Conservation (phyloP, 257 asterid genomes). For the Solanum pinnatisectum region DNA sequence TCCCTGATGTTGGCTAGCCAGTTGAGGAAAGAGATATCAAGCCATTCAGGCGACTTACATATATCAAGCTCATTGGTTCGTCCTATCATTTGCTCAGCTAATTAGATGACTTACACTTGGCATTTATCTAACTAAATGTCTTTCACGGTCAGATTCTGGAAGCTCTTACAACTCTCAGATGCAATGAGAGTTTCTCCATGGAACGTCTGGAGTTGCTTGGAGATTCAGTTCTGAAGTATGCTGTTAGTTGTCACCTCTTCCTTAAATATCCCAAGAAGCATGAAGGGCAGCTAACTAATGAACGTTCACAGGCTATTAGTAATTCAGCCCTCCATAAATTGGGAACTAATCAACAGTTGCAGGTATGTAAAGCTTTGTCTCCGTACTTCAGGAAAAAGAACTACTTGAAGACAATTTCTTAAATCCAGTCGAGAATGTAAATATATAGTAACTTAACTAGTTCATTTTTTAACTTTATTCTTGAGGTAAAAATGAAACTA, state of each 20-base stretch:
- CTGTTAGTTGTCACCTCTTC: constrained; percentile 66
- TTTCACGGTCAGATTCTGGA: constrained; percentile 59
- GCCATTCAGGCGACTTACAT: constrained; percentile 24
- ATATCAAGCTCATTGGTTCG: constrained; percentile 72
- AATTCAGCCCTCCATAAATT: constrained; percentile 62
- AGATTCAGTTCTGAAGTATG: constrained; percentile 80
- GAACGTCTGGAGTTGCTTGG: constrained; percentile 94
- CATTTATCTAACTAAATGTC: constrained; percentile 2
- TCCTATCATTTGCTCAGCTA: not conserved
- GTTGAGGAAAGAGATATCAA: constrained; percentile 59
- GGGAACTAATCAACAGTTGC: constrained; percentile 61
- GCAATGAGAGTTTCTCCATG: constrained; percentile 84
- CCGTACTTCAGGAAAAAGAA: not conserved
- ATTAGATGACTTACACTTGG: not conserved
- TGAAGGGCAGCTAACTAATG: constrained; percentile 60
- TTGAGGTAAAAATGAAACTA: not conserved
- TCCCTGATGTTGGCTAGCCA: constrained; percentile 91
- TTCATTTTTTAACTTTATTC: not conserved
- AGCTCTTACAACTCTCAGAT: constrained; percentile 76
- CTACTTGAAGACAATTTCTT: not conserved
- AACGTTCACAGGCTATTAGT: constrained; percentile 43
- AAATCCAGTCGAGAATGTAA: not conserved
- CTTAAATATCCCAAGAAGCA: constrained; percentile 62
- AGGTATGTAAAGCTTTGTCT: constrained; percentile 31
- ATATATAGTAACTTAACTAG: not conserved